A percentile compares a stretch with the other conserved stretches of the same genome.
These are phyloP conservation scores for Leccinum fibrillosum DNA, from an alignment of 768 basidiomycete genomes.

Conservation along the genomic window DNA sequence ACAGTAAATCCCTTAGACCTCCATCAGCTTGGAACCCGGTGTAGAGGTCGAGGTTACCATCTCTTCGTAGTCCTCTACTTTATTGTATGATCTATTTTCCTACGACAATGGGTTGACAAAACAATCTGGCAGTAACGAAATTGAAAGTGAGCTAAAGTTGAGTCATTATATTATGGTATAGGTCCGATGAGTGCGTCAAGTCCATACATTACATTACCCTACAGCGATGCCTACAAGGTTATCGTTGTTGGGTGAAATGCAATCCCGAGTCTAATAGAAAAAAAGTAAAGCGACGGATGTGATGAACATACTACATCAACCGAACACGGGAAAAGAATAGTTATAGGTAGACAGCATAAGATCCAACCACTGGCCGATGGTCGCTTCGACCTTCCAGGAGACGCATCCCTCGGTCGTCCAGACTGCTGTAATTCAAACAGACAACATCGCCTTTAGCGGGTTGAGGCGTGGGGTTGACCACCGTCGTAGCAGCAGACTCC, in stretches of 20 bases:
- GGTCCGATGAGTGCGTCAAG: constrained; percentile 11
- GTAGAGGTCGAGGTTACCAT: constrained; percentile 99
- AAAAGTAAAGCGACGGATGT: constrained; percentile 2
- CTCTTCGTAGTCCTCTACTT: constrained; percentile 50
- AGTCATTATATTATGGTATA: constrained; percentile 4
- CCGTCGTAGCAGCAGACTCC: constrained; percentile 20
- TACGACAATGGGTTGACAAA: constrained; percentile 3
- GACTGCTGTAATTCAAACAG: constrained; percentile 67
- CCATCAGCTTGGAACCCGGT: constrained; percentile 97
- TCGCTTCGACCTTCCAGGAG: constrained; percentile 76
- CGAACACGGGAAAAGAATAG: neutral
- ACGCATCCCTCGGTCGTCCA: constrained; percentile 74
- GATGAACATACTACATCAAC: constrained; percentile 6
- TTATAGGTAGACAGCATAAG: constrained; percentile 67
- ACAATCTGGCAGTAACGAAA: neutral
- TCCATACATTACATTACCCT: constrained; percentile 16
- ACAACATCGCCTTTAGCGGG: constrained; percentile 66
- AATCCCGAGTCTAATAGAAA: constrained; percentile 3
- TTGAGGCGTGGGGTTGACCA: constrained; percentile 17
- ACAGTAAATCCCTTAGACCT: constrained; percentile 57
- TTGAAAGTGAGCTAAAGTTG: neutral
- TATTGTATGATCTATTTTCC: constrained; percentile 1
- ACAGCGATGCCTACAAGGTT: constrained; percentile 15
- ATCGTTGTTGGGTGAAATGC: constrained; percentile 10
- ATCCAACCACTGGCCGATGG: constrained; percentile 82